Percentiles rank a stretch among this genome's conserved stretches.
phyloP scores from a whole-genome alignment of 805 yeast genomes.

The Candida montana region DNA sequence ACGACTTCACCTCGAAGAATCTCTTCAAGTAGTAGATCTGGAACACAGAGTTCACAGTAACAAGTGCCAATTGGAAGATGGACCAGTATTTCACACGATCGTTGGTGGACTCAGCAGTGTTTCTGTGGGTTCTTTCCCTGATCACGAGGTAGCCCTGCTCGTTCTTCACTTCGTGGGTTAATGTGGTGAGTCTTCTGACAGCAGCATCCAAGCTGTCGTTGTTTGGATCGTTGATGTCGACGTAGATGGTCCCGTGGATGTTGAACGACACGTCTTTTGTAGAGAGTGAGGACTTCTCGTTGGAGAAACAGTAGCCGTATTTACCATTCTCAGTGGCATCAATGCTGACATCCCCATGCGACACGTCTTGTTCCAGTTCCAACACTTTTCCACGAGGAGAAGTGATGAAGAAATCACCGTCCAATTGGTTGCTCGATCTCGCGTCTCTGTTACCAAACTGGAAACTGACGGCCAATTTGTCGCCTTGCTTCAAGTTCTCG shows the following conservation, averaged over 20 bases:
- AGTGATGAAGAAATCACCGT: constrained; percentile 50
- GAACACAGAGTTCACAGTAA: constrained; percentile 80
- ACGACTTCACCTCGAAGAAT: constrained; percentile 91
- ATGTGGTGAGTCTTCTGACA: constrained; percentile 65
- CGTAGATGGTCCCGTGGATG: constrained; percentile 86
- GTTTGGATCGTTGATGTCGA: constrained; percentile 72
- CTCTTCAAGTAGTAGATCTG: constrained; percentile 92
- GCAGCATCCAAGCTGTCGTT: constrained; percentile 80
- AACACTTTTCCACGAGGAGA: constrained; percentile 41
- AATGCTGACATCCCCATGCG: constrained; percentile 77
- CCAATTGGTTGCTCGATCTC: constrained; percentile 58
- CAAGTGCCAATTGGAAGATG: constrained; percentile 81
- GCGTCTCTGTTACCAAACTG: constrained; percentile 92
- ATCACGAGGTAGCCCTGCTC: constrained; percentile 90
- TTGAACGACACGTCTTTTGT: constrained; percentile 93
- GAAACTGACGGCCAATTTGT: constrained; percentile 80
- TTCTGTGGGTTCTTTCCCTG: constrained; percentile 96
- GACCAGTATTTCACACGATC: constrained; percentile 99
- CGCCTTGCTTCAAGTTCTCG: constrained; percentile 76
- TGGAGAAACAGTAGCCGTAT: constrained; percentile 85
- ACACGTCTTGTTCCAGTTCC: constrained; percentile 45
- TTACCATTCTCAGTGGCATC: constrained; percentile 66
- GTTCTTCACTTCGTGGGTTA: constrained; percentile 82
- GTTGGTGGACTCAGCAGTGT: constrained; percentile 96
- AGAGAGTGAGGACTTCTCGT: constrained; percentile 64